Percentiles rank a stretch among this genome's conserved stretches.
Evolutionary conservation across 495 filamentous ascomycete species (phyloP).

Genomic region (Lichenothelia convexa): DNA sequence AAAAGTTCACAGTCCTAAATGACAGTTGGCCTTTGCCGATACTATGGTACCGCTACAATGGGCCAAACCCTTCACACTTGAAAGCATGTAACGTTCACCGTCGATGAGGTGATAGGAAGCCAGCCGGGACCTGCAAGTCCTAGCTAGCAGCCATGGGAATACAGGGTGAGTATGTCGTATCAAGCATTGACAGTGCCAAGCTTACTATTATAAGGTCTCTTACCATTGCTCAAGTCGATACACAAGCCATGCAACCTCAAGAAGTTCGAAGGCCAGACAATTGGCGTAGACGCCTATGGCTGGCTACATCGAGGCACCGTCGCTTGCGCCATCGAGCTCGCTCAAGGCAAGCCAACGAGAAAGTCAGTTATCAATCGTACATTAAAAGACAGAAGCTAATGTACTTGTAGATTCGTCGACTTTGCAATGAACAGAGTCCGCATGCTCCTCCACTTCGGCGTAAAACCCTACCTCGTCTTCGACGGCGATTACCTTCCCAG

Average conservation of each 20-base stretch:
- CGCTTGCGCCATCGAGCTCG: conserved; percentile 80
- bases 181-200: too few species aligned
- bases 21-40: too few species aligned
- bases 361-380: conserved; percentile 39
- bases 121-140: too few species aligned
- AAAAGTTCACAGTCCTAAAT: too few species aligned
- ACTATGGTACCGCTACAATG: too few species aligned
- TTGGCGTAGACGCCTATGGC: conserved; percentile 91
- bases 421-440: conserved; percentile 78
- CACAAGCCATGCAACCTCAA: conserved; percentile 75
- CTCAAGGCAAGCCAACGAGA: conserved; percentile 65
- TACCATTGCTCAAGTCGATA: conserved; percentile 88
- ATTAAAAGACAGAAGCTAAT: conserved; percentile 8
- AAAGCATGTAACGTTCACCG: too few species aligned
- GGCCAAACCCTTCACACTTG: too few species aligned
- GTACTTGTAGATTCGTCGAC: conserved; percentile 54
- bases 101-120: too few species aligned
- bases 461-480: conserved; percentile 84
- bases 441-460: conserved; percentile 84
- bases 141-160: too few species aligned
- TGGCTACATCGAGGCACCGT: conserved; percentile 94
- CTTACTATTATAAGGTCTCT: conserved; percentile 55
- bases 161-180: too few species aligned
- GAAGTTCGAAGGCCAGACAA: conserved; percentile 70
- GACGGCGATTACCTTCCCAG: conserved; percentile 91